A percentile compares a stretch with the other conserved stretches of the same genome.
These are phyloP conservation scores for Hagleromyces aurorensis DNA, from an alignment of 805 yeast genomes.

Conservation along the genomic window DNA sequence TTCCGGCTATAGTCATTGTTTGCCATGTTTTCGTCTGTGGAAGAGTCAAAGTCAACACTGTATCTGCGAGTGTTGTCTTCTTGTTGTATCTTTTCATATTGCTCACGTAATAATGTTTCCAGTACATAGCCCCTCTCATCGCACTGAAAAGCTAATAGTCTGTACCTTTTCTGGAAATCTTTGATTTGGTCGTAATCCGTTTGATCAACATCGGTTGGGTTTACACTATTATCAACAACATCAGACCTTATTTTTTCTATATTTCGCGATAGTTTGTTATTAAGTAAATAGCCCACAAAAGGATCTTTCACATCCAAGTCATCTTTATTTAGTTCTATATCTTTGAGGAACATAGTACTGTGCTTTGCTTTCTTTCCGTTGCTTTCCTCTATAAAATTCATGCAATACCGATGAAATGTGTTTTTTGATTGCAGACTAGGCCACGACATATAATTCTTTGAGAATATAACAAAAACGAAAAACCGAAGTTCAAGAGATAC, in stretches of 20 bases:
- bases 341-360: too few species aligned
- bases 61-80: constrained; percentile 17
- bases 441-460: not conserved
- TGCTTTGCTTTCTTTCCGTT: too few species aligned
- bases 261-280: constrained; percentile 17
- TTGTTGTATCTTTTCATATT: constrained; percentile 15
- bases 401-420: too few species aligned
- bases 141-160: constrained; percentile 10
- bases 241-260: constrained; percentile 11
- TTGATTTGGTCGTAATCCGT: constrained; percentile 3
- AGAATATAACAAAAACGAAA: too few species aligned
- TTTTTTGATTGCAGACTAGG: not conserved
- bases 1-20: too few species aligned
- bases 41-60: constrained; percentile 27
- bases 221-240: constrained; percentile 9
- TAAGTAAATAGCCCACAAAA: constrained; percentile 13
- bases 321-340: constrained; percentile 3
- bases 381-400: too few species aligned
- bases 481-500: too few species aligned
- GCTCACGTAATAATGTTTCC: constrained; percentile 6
- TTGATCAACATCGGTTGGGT: constrained; percentile 2
- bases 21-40: constrained; percentile 4
- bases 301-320: constrained; percentile 14
- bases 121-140: constrained; percentile 5
- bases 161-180: constrained; percentile 10